phyloP scores from a whole-genome alignment of 768 basidiomycete genomes.

The Boletus subparvulus region DNA sequence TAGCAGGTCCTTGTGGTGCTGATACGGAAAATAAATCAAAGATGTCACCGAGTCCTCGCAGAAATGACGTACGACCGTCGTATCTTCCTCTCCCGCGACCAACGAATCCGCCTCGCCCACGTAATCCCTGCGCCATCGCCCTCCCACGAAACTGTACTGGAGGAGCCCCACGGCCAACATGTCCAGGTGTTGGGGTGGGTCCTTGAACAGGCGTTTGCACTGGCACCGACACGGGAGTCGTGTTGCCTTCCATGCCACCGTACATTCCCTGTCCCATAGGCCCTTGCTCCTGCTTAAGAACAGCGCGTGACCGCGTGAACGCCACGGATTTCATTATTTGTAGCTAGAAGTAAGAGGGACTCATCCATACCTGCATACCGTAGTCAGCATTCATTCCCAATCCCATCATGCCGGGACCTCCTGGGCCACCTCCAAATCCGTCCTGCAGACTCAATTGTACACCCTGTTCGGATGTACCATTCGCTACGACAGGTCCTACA shows the following conservation, averaged over 20 bases:
- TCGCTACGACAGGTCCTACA: slow-evolving; percentile 36
- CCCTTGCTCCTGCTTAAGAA: slow-evolving; percentile 51
- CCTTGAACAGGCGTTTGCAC: slow-evolving; percentile 35
- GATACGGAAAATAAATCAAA: slow-evolving; percentile 1
- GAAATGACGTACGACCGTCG: slow-evolving; percentile 39
- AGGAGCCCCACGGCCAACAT: slow-evolving; percentile 31
- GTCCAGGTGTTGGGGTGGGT: slow-evolving; percentile 32
- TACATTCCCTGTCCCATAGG: slow-evolving; percentile 70
- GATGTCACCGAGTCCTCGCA: background rate
- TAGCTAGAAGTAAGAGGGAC: slow-evolving; percentile 30
- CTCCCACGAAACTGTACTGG: slow-evolving; percentile 47
- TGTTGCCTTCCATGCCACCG: slow-evolving; percentile 56
- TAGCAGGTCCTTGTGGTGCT: slow-evolving; percentile 55
- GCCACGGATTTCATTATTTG: slow-evolving; percentile 40
- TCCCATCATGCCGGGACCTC: slow-evolving; percentile 61
- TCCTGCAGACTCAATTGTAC: slow-evolving; percentile 44
- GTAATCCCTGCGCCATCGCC: slow-evolving; percentile 42
- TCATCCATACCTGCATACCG: slow-evolving; percentile 65
- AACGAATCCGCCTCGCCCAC: slow-evolving; percentile 44
- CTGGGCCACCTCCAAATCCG: slow-evolving; percentile 41
- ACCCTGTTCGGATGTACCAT: slow-evolving; percentile 39
- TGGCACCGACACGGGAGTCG: slow-evolving; percentile 46
- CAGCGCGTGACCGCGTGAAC: slow-evolving; percentile 26
- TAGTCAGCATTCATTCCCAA: slow-evolving; percentile 72
- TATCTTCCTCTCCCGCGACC: slow-evolving; percentile 39